phyloP scores from a whole-genome alignment of 768 basidiomycete species.

The Hortiboletus flavorubellus region DNA sequence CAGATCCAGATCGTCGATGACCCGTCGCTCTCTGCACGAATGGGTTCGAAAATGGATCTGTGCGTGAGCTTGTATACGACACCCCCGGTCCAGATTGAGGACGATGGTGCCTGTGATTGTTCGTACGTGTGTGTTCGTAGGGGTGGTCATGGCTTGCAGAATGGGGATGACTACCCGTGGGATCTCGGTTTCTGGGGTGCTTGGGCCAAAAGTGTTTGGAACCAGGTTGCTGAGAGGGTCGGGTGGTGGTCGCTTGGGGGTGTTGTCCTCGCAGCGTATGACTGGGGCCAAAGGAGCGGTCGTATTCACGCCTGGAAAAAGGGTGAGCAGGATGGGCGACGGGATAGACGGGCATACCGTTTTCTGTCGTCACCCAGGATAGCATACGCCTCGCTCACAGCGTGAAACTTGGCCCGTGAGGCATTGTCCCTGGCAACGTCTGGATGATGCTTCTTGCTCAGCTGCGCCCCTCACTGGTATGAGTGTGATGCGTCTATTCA shows the following conservation, averaged over 20 bases:
- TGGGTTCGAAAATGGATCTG: constrained; percentile 25
- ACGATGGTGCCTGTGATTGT: not conserved
- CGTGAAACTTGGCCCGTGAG: constrained; percentile 41
- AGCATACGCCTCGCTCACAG: constrained; percentile 46
- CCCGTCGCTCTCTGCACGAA: constrained; percentile 30
- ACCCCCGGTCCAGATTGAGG: constrained; percentile 2
- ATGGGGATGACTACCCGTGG: constrained; percentile 6
- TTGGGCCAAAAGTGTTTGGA: constrained; percentile 27
- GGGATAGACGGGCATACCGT: constrained; percentile 29
- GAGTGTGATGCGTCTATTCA: not conserved
- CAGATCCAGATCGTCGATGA: constrained; percentile 2
- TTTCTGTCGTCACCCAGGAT: constrained; percentile 44
- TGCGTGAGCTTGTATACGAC: constrained; percentile 3
- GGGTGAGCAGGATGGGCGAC: not conserved
- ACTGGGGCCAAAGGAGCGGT: constrained; percentile 20
- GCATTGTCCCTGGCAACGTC: constrained; percentile 39
- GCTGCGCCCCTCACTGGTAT: constrained; percentile 21
- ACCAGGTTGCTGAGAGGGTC: constrained; percentile 24
- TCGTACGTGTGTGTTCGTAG: constrained; percentile 7
- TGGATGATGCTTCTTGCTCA: constrained; percentile 49
- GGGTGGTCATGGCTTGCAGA: constrained; percentile 9
- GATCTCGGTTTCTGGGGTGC: constrained; percentile 23
- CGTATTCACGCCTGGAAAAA: constrained; percentile 31
- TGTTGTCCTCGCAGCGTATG: constrained; percentile 16
- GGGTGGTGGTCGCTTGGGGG: constrained; percentile 30